These are phyloP conservation scores for Tetrapisispora nanseiensis DNA, from an alignment of 805 yeast genomes.

Conservation along the genomic window DNA sequence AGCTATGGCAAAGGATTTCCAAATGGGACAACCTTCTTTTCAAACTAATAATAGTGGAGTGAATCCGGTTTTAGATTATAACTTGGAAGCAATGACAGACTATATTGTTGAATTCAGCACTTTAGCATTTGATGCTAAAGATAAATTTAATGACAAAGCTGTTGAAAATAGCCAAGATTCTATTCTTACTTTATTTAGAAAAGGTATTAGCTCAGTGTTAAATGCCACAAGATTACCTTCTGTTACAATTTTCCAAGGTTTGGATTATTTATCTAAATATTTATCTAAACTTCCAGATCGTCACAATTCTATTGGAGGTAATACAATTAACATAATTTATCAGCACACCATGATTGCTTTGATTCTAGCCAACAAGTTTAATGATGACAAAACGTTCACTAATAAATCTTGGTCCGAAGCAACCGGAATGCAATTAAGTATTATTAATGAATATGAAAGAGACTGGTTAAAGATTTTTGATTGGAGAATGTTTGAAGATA, in stretches of 20 bases:
- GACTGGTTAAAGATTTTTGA: constrained; percentile 54
- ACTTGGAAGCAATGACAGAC: constrained; percentile 65
- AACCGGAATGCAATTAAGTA: constrained; percentile 59
- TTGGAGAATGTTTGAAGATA: constrained; percentile 46
- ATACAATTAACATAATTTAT: constrained; percentile 36
- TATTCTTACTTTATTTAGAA: constrained; percentile 36
- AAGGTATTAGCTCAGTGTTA: constrained; percentile 56
- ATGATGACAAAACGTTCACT: constrained; percentile 93
- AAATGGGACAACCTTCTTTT: constrained; percentile 7
- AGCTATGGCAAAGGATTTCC: no score
- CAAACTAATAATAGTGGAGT: constrained; percentile 56
- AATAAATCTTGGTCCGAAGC: constrained; percentile 95
- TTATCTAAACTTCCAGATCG: constrained; percentile 32
- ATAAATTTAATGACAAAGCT: background rate
- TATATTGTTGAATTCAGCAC: constrained; percentile 68
- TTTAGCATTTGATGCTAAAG: constrained; percentile 48
- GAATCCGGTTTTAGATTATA: constrained; percentile 68
- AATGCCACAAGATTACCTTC: constrained; percentile 83
- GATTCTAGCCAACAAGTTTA: constrained; percentile 83
- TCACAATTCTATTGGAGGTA: constrained; percentile 21
- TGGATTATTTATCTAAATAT: constrained; percentile 68
- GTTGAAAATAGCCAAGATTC: constrained; percentile 24
- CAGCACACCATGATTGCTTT: constrained; percentile 56
- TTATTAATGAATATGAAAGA: constrained; percentile 59
- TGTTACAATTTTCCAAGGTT: constrained; percentile 67